phyloP scores from a whole-genome alignment of 805 yeast genomes.

The Osmozyma mogii region DNA sequence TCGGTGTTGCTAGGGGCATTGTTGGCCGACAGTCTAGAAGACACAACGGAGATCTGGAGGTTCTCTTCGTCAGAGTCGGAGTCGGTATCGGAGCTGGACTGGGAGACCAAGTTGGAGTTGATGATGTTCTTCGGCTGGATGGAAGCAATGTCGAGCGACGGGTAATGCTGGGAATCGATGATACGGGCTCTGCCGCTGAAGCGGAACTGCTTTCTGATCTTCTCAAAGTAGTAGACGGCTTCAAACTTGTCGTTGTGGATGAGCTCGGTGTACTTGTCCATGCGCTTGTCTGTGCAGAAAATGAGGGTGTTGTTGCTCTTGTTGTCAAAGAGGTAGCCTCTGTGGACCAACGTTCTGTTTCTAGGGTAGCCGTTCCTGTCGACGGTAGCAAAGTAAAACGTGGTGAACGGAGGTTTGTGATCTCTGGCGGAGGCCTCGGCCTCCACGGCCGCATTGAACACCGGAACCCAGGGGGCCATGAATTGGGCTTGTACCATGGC shows the following conservation, averaged over 20 bases:
- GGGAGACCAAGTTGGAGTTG: slow-evolving; percentile 8
- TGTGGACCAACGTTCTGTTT: slow-evolving; percentile 60
- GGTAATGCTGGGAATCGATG: slow-evolving; percentile 25
- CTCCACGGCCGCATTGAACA: slow-evolving; percentile 46
- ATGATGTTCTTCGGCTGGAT: slow-evolving; percentile 21
- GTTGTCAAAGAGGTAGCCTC: slow-evolving; percentile 73
- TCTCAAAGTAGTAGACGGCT: slow-evolving; percentile 67
- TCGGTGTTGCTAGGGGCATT: not conserved
- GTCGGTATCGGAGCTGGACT: slow-evolving; percentile 10
- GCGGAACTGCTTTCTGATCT: slow-evolving; percentile 60
- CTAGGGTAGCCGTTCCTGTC: slow-evolving; percentile 47
- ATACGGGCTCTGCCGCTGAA: slow-evolving; percentile 57
- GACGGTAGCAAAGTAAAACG: slow-evolving; percentile 65
- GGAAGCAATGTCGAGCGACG: slow-evolving; percentile 23
- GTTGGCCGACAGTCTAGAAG: slow-evolving; percentile 1
- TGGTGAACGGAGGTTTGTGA: slow-evolving; percentile 38
- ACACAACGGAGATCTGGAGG: slow-evolving; percentile 8
- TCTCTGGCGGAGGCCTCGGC: slow-evolving; percentile 28
- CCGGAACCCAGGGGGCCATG: slow-evolving; percentile 73
- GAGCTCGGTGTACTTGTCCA: slow-evolving; percentile 51
- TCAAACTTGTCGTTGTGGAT: slow-evolving; percentile 51
- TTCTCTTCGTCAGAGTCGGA: slow-evolving; percentile 10
- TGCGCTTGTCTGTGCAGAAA: slow-evolving; percentile 65
- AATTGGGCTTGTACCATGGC: slow-evolving; percentile 23
- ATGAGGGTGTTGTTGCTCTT: slow-evolving; percentile 58